phyloP scores from a whole-genome alignment of 257 asterid species.

The Solanum microdontum region DNA sequence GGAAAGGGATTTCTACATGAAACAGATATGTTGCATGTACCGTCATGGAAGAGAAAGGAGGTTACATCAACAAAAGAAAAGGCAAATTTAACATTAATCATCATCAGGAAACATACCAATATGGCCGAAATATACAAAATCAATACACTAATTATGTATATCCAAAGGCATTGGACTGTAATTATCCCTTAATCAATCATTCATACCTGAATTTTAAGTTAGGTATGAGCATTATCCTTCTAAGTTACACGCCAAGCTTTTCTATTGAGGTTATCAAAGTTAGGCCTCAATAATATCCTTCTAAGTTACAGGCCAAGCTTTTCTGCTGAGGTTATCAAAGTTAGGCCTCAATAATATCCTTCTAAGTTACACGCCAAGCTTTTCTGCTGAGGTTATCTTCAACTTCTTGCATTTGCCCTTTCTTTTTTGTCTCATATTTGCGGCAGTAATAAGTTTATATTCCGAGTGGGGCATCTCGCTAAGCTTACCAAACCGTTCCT shows the following conservation, averaged over 20 bases:
- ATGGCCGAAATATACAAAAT: neutral
- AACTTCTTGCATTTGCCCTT: slow-evolving; percentile 21
- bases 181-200: neutral
- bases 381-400: neutral
- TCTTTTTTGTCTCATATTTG: slow-evolving; percentile 45
- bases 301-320: neutral
- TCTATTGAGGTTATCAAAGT: neutral
- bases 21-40: neutral
- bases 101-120: neutral
- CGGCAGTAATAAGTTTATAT: slow-evolving; percentile 69
- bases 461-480: slow-evolving; percentile 44
- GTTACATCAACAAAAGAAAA: neutral
- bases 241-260: neutral
- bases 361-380: neutral
- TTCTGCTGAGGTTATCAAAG: neutral
- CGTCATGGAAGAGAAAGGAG: neutral
- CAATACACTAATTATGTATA: neutral
- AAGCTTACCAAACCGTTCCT: slow-evolving; percentile 61
- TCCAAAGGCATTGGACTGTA: neutral
- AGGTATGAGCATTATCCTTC: neutral
- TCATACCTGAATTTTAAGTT: neutral
- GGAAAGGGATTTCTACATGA: neutral
- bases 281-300: neutral
- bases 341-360: neutral
- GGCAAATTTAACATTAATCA: neutral